A percentile compares a stretch with the other conserved stretches of the same genome.
These are phyloP conservation scores for Tripidium arundinaceum DNA, from an alignment of 202 grass and related monocot genomes.

Conservation along the genomic window DNA sequence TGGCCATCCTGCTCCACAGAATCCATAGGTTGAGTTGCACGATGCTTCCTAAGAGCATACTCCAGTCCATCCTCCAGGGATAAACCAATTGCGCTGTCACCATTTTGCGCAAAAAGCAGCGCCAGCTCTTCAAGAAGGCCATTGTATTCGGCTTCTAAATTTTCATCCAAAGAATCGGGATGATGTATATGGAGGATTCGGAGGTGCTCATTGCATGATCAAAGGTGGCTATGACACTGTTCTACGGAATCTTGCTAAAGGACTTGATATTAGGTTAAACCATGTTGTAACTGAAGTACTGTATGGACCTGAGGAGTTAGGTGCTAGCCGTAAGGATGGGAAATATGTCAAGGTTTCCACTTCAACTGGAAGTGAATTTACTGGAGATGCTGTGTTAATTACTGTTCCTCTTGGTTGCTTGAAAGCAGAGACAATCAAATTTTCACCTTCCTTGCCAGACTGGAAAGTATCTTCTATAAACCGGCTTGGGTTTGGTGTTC, in stretches of 20 bases:
- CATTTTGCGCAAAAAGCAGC: constrained; percentile 83
- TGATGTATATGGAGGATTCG: constrained; percentile 97
- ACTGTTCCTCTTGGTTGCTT: constrained; percentile 97
- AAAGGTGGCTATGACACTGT: constrained; percentile 90
- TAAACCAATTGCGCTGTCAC: constrained; percentile 73
- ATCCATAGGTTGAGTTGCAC: constrained; percentile 42
- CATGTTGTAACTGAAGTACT: constrained; percentile 69
- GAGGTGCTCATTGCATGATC: constrained; percentile 98
- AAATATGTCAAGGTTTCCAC: constrained; percentile 71
- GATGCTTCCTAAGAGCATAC: constrained; percentile 79
- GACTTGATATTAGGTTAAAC: constrained; percentile 82
- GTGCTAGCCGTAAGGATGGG: constrained; percentile 18
- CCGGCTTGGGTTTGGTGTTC: constrained; percentile 90
- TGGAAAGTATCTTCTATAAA: constrained; percentile 86
- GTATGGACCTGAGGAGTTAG: constrained; percentile 45
- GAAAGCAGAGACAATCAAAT: constrained; percentile 82
- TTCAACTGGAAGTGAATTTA: constrained; percentile 71
- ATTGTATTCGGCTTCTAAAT: constrained; percentile 87
- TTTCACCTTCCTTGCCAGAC: constrained; percentile 83
- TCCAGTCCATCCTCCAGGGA: constrained; percentile 94
- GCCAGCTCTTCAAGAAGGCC: constrained; percentile 92
- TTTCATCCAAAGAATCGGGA: constrained; percentile 91
- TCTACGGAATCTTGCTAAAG: constrained; percentile 68
- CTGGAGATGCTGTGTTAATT: constrained; percentile 84
- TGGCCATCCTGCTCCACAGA: constrained; percentile 41